These are phyloP conservation scores for Penicillium sclerotigenum DNA, from an alignment of 2,329 filamentous ascomycete species.

Conservation along the genomic window DNA sequence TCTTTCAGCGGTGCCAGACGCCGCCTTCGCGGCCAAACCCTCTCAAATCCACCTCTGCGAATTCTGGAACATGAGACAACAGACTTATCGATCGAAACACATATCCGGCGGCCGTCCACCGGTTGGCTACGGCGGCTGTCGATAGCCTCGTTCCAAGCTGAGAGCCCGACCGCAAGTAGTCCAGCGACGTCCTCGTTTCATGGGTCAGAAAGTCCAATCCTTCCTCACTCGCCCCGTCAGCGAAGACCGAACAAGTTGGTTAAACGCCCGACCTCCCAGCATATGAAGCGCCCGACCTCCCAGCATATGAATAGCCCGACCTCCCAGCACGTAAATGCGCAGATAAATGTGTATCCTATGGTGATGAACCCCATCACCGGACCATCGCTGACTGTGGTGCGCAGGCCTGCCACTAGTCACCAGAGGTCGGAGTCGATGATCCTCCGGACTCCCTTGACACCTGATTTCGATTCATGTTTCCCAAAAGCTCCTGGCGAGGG, in stretches of 20 bases:
- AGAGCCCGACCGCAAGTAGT: slow-evolving; percentile 47
- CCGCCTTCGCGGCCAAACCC: slow-evolving; percentile 39
- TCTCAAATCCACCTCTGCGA: slow-evolving; percentile 31
- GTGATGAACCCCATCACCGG: slow-evolving; percentile 25
- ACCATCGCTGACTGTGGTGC: slow-evolving; percentile 49
- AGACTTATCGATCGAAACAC: slow-evolving; percentile 13
- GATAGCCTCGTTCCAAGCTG: slow-evolving; percentile 47
- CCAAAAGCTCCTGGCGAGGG: slow-evolving; percentile 8
- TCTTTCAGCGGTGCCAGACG: slow-evolving; percentile 30
- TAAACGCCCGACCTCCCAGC: slow-evolving; percentile 58
- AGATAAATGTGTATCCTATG: slow-evolving; percentile 39
- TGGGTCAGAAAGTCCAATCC: slow-evolving; percentile 52
- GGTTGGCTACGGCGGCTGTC: slow-evolving; percentile 59
- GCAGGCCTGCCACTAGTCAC: slow-evolving; percentile 62
- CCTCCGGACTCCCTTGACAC: slow-evolving; percentile 38
- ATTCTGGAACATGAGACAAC: slow-evolving; percentile 26
- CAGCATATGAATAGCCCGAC: slow-evolving; percentile 44
- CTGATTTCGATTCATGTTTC: slow-evolving; percentile 28
- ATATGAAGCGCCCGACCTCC: slow-evolving; percentile 19
- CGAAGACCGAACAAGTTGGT: slow-evolving; percentile 58
- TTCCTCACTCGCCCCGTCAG: slow-evolving; percentile 33
- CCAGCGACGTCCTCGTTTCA: slow-evolving; percentile 54
- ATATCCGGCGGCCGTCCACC: slow-evolving; percentile 42
- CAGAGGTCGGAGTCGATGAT: slow-evolving; percentile 57
- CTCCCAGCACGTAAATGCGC: slow-evolving; percentile 51